These are phyloP conservation scores for Colletotrichum caudatum DNA, from an alignment of 2,329 filamentous ascomycete species.

Conservation along the genomic window DNA sequence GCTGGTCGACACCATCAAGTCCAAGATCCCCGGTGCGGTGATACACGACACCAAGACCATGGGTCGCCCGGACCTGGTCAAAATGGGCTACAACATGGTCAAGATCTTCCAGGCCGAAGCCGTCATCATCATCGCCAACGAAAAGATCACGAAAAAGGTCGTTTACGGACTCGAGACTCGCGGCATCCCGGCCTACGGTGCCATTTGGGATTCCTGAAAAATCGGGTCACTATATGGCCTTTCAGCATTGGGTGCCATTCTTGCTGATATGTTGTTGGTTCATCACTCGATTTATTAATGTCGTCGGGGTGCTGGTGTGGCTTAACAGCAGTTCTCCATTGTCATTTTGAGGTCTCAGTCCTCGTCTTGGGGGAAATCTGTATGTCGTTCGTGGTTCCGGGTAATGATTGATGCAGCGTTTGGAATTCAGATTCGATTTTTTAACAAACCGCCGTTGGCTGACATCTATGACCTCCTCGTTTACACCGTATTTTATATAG, in stretches of 20 bases:
- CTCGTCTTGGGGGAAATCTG: no score
- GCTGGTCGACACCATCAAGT: conserved; percentile 68
- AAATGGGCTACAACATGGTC: conserved; percentile 64
- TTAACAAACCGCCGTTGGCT: background rate
- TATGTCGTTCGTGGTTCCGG: background rate
- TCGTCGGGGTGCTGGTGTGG: background rate
- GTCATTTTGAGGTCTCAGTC: background rate
- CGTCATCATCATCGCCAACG: conserved; percentile 79
- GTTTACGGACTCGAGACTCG: conserved; percentile 76
- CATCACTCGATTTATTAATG: no score
- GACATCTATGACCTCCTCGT: background rate
- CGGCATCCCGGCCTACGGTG: conserved; percentile 76
- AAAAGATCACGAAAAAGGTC: conserved; percentile 73
- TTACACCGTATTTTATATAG: background rate
- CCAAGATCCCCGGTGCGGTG: conserved; percentile 71
- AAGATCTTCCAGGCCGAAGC: conserved; percentile 72
- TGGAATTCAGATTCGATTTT: background rate
- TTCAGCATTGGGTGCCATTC: background rate
- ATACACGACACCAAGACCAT: conserved; percentile 73
- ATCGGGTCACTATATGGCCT: background rate
- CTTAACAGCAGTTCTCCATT: background rate
- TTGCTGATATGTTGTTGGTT: background rate
- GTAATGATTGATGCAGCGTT: background rate
- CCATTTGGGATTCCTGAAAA: conserved; percentile 73
- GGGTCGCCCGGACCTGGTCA: conserved; percentile 68